Evolutionary conservation across 345 rosid genomes (phyloP).

Genomic region (Populus pruinosa): DNA sequence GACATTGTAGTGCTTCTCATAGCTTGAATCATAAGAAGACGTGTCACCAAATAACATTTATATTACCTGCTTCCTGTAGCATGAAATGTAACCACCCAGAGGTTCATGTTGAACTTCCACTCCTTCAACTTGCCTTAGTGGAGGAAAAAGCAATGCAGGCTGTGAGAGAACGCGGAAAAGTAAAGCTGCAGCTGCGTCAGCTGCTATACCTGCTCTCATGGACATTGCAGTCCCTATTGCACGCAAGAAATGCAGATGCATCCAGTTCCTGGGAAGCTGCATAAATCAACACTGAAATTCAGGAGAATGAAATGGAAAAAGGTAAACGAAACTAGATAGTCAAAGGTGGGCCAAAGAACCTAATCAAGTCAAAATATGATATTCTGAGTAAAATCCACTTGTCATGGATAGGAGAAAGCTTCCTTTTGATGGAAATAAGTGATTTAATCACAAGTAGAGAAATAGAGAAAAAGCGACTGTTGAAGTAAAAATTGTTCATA

Average conservation of each 20-base stretch:
- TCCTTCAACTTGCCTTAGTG: conserved; percentile 87
- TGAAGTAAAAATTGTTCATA: neutral
- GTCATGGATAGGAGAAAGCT: neutral
- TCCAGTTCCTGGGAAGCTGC: conserved; percentile 97
- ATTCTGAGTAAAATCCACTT: neutral
- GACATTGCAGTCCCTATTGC: conserved; percentile 99
- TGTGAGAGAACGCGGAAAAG: conserved; percentile 91
- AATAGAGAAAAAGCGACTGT: neutral
- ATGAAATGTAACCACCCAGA: conserved; percentile 66
- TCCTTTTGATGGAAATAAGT: neutral
- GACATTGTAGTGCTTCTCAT: neutral
- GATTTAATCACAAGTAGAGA: neutral
- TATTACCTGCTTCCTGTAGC: conserved; percentile 81
- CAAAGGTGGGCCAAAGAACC: neutral
- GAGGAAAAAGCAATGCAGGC: conserved; percentile 96
- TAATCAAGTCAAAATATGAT: neutral
- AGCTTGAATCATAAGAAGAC: conserved; percentile 1
- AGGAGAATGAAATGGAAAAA: conserved; percentile 7
- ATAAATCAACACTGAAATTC: conserved; percentile 27
- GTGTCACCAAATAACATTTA: conserved; percentile 2
- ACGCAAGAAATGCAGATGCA: conserved; percentile 98
- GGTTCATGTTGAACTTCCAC: conserved; percentile 71
- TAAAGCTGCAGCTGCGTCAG: conserved; percentile 98
- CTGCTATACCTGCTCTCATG: conserved; percentile 96
- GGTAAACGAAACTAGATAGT: neutral